Evolutionary conservation across 352 stramenopile species (phyloP).

Genomic region (Globisporangium cederbergense): DNA sequence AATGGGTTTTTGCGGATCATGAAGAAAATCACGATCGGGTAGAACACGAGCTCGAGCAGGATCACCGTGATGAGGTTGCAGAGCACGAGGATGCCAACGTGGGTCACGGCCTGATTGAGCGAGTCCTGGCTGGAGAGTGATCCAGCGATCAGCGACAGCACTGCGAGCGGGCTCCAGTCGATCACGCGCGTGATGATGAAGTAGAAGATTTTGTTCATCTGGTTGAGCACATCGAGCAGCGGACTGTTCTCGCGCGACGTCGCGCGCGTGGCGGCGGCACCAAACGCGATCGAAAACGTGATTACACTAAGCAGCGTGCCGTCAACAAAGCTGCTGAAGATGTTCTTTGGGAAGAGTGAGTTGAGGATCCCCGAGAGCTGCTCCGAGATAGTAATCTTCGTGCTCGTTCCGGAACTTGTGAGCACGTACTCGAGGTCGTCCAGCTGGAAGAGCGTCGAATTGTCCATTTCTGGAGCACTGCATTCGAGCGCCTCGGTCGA

Average conservation of each 20-base stretch:
- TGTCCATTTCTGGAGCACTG: slow-evolving; percentile 18
- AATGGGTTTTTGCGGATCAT: slow-evolving; percentile 46
- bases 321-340: slow-evolving; percentile 52
- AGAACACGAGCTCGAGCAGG: slow-evolving; percentile 58
- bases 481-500: slow-evolving; percentile 24
- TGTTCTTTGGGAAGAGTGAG: slow-evolving; percentile 50
- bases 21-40: slow-evolving; percentile 48
- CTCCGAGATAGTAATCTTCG: slow-evolving; percentile 42
- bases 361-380: slow-evolving; percentile 58
- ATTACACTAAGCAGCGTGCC: slow-evolving; percentile 56
- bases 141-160: slow-evolving; percentile 67
- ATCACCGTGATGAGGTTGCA: slow-evolving; percentile 38
- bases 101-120: slow-evolving; percentile 34
- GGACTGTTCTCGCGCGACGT: slow-evolving; percentile 52
- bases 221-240: slow-evolving; percentile 51
- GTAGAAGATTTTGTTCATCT: slow-evolving; percentile 76
- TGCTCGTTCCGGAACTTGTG: slow-evolving; percentile 17
- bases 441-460: slow-evolving; percentile 37
- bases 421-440: slow-evolving; percentile 32
- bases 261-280: slow-evolving; percentile 45
- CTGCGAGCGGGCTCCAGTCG: slow-evolving; percentile 58
- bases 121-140: slow-evolving; percentile 50
- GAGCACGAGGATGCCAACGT: slow-evolving; percentile 60
- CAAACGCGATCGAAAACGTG: slow-evolving; percentile 62
- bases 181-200: slow-evolving; percentile 61